Percentiles rank a stretch among this genome's conserved stretches.
Conservation (phyloP, 768 basidiomycete genomes). For the Mrakia frigida region DNA sequence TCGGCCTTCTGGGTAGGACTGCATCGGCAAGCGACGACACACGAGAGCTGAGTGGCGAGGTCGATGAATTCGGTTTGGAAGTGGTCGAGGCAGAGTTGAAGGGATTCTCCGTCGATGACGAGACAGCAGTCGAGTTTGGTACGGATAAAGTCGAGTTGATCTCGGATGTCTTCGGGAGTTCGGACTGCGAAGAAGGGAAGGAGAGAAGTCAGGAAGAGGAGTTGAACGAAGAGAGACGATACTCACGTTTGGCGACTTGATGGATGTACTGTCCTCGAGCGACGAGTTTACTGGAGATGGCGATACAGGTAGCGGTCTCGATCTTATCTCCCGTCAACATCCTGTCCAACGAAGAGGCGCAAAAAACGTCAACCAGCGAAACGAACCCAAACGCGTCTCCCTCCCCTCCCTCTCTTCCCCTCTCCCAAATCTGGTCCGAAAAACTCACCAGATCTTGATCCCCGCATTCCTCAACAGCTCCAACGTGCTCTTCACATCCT, state of each 20-base stretch:
- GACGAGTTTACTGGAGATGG: conserved; percentile 93
- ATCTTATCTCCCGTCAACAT: conserved; percentile 99
- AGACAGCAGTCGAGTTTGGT: conserved; percentile 95
- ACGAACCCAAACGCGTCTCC: not conserved
- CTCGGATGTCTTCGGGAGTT: conserved; percentile 71
- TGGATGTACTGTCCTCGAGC: conserved; percentile 96
- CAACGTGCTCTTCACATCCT: conserved; percentile 88
- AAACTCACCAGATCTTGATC: conserved; percentile 78
- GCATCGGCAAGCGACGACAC: conserved; percentile 95
- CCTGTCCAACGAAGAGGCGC: not conserved
- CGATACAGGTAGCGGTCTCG: conserved; percentile 96
- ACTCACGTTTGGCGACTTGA: conserved; percentile 82
- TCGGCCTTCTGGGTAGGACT: conserved; percentile 99
- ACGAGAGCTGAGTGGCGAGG: conserved; percentile 89
- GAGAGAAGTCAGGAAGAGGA: not conserved
- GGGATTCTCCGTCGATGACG: conserved; percentile 94
- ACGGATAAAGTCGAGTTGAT: conserved; percentile 87
- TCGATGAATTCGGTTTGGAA: conserved; percentile 94
- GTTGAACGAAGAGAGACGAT: conserved; percentile 9
- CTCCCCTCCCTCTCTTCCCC: not conserved
- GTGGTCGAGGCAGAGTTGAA: conserved; percentile 83
- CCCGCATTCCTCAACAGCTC: conserved; percentile 92
- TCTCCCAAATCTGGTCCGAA: too few species aligned
- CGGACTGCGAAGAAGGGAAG: conserved; percentile 57
- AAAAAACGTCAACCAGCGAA: not conserved